phyloP scores from a whole-genome alignment of 192 early-diverging fungal genomes.

The Backusella australiensis region DNA sequence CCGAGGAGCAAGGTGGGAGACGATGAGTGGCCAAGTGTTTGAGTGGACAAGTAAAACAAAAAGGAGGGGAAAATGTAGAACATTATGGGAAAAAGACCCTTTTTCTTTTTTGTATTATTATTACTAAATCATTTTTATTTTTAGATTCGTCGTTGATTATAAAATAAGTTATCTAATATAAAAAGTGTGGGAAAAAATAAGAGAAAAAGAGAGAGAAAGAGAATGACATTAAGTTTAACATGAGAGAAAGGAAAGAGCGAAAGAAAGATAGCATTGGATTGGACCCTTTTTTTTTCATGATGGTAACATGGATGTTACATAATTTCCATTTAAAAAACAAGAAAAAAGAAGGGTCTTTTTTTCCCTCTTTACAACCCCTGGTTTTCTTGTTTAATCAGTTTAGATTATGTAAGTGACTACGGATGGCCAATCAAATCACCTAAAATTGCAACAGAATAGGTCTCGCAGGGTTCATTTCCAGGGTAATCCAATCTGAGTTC shows the following conservation, averaged over 20 bases:
- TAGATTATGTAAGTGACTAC: neutral
- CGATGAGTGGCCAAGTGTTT: neutral
- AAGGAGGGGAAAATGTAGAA: neutral
- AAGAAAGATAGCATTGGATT: neutral
- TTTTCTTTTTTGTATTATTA: neutral
- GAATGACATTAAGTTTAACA: neutral
- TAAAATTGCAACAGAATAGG: neutral
- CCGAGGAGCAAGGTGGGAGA: neutral
- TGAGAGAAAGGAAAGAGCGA: neutral
- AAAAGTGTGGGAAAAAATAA: neutral
- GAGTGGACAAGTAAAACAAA: neutral
- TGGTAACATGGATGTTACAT: neutral
- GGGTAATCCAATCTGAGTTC: neutral
- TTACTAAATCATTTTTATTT: neutral
- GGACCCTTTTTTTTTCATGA: neutral
- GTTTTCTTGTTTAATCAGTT: neutral
- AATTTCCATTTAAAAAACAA: neutral
- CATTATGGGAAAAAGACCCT: neutral
- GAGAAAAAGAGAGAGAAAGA: neutral
- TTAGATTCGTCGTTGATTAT: neutral
- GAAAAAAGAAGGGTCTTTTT: constrained; percentile 4
- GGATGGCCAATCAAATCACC: neutral
- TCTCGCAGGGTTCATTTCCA: constrained; percentile 7
- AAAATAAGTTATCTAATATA: neutral
- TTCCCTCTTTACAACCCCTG: neutral